A percentile compares a stretch with the other conserved stretches of the same genome.
Evolutionary conservation across 2,329 filamentous ascomycete genomes (phyloP).

Genomic region (Diaporthe eres): DNA sequence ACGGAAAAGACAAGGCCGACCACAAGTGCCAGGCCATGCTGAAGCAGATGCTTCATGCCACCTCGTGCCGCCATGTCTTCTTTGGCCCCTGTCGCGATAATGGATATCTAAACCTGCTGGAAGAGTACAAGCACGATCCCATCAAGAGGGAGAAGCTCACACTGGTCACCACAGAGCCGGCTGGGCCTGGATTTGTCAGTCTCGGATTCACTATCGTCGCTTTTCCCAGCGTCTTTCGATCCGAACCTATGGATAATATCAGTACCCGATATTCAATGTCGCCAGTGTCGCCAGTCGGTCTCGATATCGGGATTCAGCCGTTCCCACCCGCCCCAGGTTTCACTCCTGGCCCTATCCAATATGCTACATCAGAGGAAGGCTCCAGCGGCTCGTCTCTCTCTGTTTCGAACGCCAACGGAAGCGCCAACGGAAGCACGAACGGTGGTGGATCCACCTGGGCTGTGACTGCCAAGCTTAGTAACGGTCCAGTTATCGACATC

Average conservation of each 20-base stretch:
- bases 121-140: constrained; percentile 50
- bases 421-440: not conserved
- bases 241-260: constrained; percentile 45
- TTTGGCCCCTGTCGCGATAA: constrained; percentile 53
- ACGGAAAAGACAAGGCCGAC: constrained; percentile 53
- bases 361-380: constrained; percentile 10
- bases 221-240: constrained; percentile 51
- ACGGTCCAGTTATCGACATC: constrained; percentile 37
- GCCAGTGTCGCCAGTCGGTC: not conserved
- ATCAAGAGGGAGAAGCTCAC: constrained; percentile 48
- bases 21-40: constrained; percentile 53
- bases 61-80: constrained; percentile 51
- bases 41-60: constrained; percentile 51
- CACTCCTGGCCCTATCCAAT: not conserved
- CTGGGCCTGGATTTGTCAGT: constrained; percentile 50
- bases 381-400: constrained; percentile 5
- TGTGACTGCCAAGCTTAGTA: constrained; percentile 38
- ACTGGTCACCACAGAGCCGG: constrained; percentile 51
- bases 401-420: constrained; percentile 3
- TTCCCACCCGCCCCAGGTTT: constrained; percentile 30
- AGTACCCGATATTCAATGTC: not conserved
- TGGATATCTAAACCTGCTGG: constrained; percentile 52
- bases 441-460: constrained; percentile 27
- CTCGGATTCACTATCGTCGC: constrained; percentile 48
- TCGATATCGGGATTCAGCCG: constrained; percentile 38